Conservation (phyloP, 169 alveolate species). For the Plasmodium chabaudi region DNA sequence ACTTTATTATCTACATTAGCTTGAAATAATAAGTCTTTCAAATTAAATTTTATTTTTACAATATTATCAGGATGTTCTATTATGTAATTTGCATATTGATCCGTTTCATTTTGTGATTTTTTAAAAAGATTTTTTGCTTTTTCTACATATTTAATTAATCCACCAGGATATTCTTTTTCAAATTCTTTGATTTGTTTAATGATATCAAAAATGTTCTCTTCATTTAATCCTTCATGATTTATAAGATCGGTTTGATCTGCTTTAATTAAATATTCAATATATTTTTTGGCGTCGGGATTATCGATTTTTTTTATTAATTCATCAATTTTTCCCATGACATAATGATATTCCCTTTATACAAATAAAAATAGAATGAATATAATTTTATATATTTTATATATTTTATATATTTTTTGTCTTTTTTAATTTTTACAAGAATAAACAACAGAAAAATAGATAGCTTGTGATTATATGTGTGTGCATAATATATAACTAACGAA, state of each 20-base stretch:
- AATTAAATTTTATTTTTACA: slow-evolving; percentile 49
- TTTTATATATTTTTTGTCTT: not conserved
- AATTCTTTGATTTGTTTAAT: slow-evolving; percentile 66
- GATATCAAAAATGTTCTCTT: slow-evolving; percentile 21
- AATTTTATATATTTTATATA: not conserved
- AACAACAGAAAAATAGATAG: too few species aligned
- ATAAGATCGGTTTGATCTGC: slow-evolving; percentile 37
- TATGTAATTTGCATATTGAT: slow-evolving; percentile 80
- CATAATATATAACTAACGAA: too few species aligned
- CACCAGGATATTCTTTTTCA: slow-evolving; percentile 77
- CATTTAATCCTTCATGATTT: slow-evolving; percentile 50
- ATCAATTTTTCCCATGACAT: slow-evolving; percentile 30
- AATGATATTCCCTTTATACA: not conserved
- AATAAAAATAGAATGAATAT: not conserved
- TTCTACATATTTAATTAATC: slow-evolving; percentile 87
- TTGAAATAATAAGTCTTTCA: slow-evolving; percentile 83
- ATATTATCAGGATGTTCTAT: slow-evolving; percentile 79
- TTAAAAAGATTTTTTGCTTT: slow-evolving; percentile 87
- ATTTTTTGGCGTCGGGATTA: slow-evolving; percentile 18
- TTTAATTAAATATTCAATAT: slow-evolving; percentile 15
- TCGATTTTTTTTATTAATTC: slow-evolving; percentile 9
- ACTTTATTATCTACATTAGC: slow-evolving; percentile 85
- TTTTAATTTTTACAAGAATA: not conserved
- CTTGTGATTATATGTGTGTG: too few species aligned
- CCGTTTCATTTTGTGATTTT: slow-evolving; percentile 24